Evolutionary conservation across 768 basidiomycete species (phyloP).

Genomic region (Mycena galericulata): DNA sequence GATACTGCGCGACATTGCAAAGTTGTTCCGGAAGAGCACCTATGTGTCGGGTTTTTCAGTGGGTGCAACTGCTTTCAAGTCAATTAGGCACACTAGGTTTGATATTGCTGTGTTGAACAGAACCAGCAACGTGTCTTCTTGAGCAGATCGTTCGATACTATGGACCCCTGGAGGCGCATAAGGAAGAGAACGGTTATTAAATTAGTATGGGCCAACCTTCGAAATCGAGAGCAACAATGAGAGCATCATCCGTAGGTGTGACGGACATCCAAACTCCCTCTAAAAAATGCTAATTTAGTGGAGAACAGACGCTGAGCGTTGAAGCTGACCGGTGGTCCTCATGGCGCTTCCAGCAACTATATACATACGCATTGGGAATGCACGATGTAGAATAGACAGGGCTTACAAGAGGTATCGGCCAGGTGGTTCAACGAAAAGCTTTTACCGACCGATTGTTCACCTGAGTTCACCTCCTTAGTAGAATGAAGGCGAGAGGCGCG

Average conservation of each 20-base stretch:
- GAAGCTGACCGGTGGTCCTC: slow-evolving; percentile 62
- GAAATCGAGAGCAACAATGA: slow-evolving; percentile 73
- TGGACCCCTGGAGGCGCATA: slow-evolving; percentile 58
- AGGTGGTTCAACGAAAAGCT: slow-evolving; percentile 71
- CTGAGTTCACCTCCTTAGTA: slow-evolving; percentile 38
- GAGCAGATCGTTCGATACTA: slow-evolving; percentile 71
- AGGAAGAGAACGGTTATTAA: not conserved
- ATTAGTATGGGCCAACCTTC: slow-evolving; percentile 56
- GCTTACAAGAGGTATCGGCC: slow-evolving; percentile 64
- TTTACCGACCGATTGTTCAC: slow-evolving; percentile 76
- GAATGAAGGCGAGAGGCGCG: not conserved
- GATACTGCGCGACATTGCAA: slow-evolving; percentile 70
- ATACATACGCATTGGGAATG: not conserved
- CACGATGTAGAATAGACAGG: not conserved
- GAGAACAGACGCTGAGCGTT: not conserved
- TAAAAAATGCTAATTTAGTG: slow-evolving; percentile 6
- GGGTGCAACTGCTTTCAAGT: not conserved
- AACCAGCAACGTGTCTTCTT: slow-evolving; percentile 73
- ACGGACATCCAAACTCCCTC: slow-evolving; percentile 79
- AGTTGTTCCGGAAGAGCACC: slow-evolving; percentile 77
- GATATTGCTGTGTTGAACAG: slow-evolving; percentile 76
- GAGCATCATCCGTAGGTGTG: slow-evolving; percentile 64
- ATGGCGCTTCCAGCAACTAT: slow-evolving; percentile 69
- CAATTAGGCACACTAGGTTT: slow-evolving; percentile 59
- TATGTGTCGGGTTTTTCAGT: slow-evolving; percentile 34